Conservation (phyloP, 306 rosid species). For the Prunus salicina region DNA sequence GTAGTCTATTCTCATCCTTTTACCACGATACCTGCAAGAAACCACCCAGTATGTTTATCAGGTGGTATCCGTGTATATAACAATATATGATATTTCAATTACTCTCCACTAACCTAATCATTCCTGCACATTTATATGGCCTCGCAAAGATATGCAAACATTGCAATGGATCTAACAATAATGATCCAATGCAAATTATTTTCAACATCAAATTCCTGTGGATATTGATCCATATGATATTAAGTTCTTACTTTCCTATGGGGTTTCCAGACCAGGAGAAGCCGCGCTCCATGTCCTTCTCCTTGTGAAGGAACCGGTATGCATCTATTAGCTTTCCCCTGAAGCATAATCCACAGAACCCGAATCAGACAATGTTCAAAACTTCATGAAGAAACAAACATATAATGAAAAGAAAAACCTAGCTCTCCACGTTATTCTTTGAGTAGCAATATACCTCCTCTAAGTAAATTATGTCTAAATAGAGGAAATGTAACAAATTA, state of each 20-base stretch:
- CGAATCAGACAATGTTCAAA: conserved; percentile 23
- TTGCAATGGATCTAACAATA: background rate
- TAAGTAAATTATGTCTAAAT: background rate
- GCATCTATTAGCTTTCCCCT: conserved; percentile 96
- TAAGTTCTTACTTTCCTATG: conserved; percentile 69
- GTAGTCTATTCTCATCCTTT: conserved; percentile 97
- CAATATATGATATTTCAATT: conserved; percentile 17
- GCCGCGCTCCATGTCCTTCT: conserved; percentile 82
- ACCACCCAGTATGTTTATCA: conserved; percentile 21
- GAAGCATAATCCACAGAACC: conserved; percentile 27
- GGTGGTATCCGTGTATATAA: background rate
- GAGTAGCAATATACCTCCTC: background rate
- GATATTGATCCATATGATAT: conserved; percentile 9
- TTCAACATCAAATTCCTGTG: background rate
- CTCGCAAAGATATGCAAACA: background rate
- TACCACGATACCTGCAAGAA: conserved; percentile 86
- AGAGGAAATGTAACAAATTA: background rate
- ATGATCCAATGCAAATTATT: background rate
- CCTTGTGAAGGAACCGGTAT: conserved; percentile 76
- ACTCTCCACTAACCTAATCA: conserved; percentile 1
- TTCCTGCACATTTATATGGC: conserved; percentile 5
- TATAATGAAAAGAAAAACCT: background rate
- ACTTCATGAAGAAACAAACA: background rate
- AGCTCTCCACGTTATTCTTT: background rate
- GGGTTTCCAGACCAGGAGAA: conserved; percentile 99